Conservation (phyloP, 2,329 filamentous ascomycete genomes). For the Pseudogymnoascus sp. region DNA sequence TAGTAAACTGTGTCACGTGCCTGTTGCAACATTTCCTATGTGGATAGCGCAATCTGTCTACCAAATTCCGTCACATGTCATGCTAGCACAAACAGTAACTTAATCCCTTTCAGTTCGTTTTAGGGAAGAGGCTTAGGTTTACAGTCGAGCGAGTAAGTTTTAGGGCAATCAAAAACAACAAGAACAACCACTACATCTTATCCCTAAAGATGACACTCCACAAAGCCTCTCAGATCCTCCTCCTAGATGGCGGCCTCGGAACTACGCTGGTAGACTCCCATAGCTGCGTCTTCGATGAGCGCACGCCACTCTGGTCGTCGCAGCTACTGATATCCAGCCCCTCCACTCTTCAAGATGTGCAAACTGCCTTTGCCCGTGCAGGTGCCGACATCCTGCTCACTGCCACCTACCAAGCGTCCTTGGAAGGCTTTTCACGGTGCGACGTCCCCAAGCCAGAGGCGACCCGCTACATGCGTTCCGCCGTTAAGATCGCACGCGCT, state of each 20-base stretch:
- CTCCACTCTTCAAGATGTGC: conserved; percentile 14
- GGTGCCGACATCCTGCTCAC: conserved; percentile 59
- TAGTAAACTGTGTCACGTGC: no score
- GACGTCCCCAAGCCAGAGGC: conserved; percentile 29
- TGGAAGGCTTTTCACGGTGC: conserved; percentile 41
- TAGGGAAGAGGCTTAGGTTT: not conserved
- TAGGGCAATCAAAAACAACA: no score
- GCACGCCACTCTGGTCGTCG: conserved; percentile 60
- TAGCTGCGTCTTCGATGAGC: conserved; percentile 39
- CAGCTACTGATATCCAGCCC: conserved; percentile 51
- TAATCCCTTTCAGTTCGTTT: no score
- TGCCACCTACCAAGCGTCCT: conserved; percentile 60
- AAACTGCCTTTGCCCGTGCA: conserved; percentile 33
- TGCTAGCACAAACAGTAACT: no score
- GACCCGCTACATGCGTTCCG: conserved; percentile 36
- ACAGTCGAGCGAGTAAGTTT: conserved; percentile 19
- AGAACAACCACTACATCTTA: conserved; percentile 36
- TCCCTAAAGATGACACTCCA: conserved; percentile 30
- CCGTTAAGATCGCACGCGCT: conserved; percentile 31
- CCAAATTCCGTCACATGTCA: not conserved
- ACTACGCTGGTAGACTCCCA: conserved; percentile 57
- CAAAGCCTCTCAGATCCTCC: conserved; percentile 30
- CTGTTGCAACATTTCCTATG: not conserved
- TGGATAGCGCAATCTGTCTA: not conserved
- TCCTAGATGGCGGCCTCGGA: conserved; percentile 62